Base-by-base conservation (phyloP, 225 moss, liverwort and hornwort genomes). In the Physcomitrellopsis africana region DNA sequence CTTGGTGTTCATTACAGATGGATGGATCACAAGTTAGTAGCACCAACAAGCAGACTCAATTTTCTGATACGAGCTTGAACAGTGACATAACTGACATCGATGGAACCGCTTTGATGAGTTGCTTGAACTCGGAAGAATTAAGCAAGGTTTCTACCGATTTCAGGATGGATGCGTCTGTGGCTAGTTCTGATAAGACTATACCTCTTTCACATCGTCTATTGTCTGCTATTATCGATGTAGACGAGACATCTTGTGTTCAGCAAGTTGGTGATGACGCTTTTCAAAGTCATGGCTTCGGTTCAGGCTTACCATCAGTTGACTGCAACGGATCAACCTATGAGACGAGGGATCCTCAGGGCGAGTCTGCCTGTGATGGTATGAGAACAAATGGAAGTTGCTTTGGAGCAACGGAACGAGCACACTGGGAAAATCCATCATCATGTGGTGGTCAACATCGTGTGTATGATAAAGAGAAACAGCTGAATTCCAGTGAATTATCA, bases 141-240 rank as follows among this genome's bases (percentile, higher is more conserved):
- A 24, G 17, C 62, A 87, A 80, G 53, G 79, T 79, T 64, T 85
- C 74, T 51, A 79, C 79, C 62, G 82, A 68, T 65, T 66, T 79
- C 45, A 87, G 80, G 49, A 71, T 69, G 75, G 83, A 83, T 52
- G 65, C 79, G 41, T 75, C 32, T 66, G 72, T 76, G 26, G 82
- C 72, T 46, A 87, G 85, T 81, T 51, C 68, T 72, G 85, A 90
- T 9, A 83, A 85, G 69, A 76, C 85, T 42, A 65, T 90, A 45
- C 85, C 90, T 53, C 75, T 90, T 54, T 87, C 90, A 19, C 90
- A 90, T 60, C 77, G 85, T 60, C 69, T 90, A 63, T 37, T 90
- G 43, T 85, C 90, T 51, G 87, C 90, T 13, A 79, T 90, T 7
- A 85, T 90, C 53, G 72, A 79, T 51, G 83, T 83, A 58, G 69